These are phyloP conservation scores for Xanthoceras sorbifolium DNA, from an alignment of 345 rosid species.

Conservation along the genomic window DNA sequence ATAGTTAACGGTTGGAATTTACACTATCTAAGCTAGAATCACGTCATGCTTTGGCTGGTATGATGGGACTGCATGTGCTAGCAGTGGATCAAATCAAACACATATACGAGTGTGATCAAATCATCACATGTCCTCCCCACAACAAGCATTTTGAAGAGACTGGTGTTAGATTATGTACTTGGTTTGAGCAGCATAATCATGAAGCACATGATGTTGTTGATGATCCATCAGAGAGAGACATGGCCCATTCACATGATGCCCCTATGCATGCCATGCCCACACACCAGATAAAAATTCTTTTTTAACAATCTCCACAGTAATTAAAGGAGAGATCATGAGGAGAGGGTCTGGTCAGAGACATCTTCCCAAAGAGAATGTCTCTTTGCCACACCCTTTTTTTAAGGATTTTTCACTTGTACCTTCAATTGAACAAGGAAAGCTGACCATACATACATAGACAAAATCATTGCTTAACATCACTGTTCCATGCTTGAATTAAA, in stretches of 20 bases:
- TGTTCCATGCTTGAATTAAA: conserved; percentile 31
- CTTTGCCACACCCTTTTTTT: conserved; percentile 18
- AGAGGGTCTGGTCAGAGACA: conserved; percentile 21
- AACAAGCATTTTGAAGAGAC: conserved; percentile 27
- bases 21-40: not conserved
- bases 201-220: conserved; percentile 14
- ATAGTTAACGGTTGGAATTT: too few relatives aligned
- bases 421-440: conserved; percentile 27
- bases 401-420: conserved; percentile 18
- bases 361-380: conserved; percentile 23
- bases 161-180: conserved; percentile 31
- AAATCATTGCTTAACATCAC: conserved; percentile 45
- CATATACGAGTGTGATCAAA: conserved; percentile 20
- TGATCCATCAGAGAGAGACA: conserved; percentile 1
- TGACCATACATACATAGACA: conserved; percentile 42
- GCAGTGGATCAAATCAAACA: conserved; percentile 12
- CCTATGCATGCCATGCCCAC: conserved; percentile 24
- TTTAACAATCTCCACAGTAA: conserved; percentile 6
- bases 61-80: conserved; percentile 31
- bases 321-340: not conserved
- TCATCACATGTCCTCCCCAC: conserved; percentile 26
- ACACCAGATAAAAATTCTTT: conserved; percentile 16
- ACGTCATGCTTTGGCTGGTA: not conserved
- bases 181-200: conserved; percentile 38
- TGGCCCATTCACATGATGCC: conserved; percentile 32